Evolutionary conservation across 352 stramenopile species (phyloP), one percentile per base, ranked within the genome.

Genomic region (Phytophthora pistaciae): DNA sequence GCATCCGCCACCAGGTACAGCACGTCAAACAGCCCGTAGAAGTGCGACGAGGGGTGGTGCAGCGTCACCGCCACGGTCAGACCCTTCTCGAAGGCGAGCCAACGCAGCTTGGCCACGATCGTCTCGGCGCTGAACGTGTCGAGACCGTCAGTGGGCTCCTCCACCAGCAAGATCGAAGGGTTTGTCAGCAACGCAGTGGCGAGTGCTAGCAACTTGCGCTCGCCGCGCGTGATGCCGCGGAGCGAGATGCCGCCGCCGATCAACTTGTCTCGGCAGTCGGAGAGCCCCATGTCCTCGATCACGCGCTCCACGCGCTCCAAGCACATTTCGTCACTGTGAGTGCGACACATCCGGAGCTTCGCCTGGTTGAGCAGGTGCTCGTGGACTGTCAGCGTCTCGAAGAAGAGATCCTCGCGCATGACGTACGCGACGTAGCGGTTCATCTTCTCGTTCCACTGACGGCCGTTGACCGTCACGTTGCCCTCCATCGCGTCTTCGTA

Each of bases 61-160:
- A 98, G 97, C 2, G 96, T 96, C 54, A 87, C 87, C 16, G 97
- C 81, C 10, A 98, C 84, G 1, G 93, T 98, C 57, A 94, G 83
- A 0, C 91, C 88, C 48, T 84, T 65, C 53, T 75, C 66, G 60
- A 94, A 87, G 0, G 91, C 91, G 6, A 98, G 77, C 50, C 87
- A 85, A 25, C 76, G 79, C 59, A 93, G 73, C 64, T 85, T 78
- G 0, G 75, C 64, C 5, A 92, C 74, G 21, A 94, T 76, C 5
- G 58, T 82, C 76, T 93, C 83, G 3, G 85, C 79, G 64, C 85
- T 91, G 57, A 90, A 90, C 11, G 74, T 88, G 53, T 90, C 83
- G 27, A 93, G 27, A 0, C 72, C 90, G 27, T 83, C 79, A 0
- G 91, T 96, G 0, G 91, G 91, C 56, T 98, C 92, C 55, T 98